Evolutionary conservation across 2,329 filamentous ascomycete genomes (phyloP).

Genomic region (Annulohypoxylon truncatum): DNA sequence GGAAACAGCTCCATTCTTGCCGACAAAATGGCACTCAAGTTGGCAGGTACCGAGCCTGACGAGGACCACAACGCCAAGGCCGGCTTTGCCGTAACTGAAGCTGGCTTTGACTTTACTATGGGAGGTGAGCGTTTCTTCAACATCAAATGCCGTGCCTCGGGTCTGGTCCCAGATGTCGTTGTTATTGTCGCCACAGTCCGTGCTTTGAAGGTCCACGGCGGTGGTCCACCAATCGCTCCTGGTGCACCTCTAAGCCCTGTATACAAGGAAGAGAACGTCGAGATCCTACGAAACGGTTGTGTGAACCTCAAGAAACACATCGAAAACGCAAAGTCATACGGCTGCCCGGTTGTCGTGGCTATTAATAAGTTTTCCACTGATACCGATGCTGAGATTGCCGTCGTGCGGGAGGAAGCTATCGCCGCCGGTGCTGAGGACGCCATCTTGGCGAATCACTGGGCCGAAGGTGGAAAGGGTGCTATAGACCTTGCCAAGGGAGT

Average conservation of each 20-base stretch:
- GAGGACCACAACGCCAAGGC: slow-evolving; percentile 85
- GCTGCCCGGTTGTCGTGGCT: slow-evolving; percentile 93
- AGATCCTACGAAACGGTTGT: slow-evolving; percentile 88
- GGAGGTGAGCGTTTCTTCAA: slow-evolving; percentile 99
- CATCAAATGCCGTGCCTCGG: slow-evolving; percentile 97
- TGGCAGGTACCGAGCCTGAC: slow-evolving; percentile 91
- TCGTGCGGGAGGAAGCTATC: slow-evolving; percentile 90
- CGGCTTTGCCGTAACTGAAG: slow-evolving; percentile 95
- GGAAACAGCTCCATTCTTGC: slow-evolving; percentile 95
- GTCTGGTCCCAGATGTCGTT: slow-evolving; percentile 90
- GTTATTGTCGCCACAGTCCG: slow-evolving; percentile 96
- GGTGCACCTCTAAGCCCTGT: slow-evolving; percentile 87
- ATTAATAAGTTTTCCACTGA: slow-evolving; percentile 98
- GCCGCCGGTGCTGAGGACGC: slow-evolving; percentile 94
- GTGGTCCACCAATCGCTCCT: slow-evolving; percentile 91
- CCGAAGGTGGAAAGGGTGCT: slow-evolving; percentile 90
- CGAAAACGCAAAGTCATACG: slow-evolving; percentile 86
- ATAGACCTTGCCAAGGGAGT: slow-evolving; percentile 89
- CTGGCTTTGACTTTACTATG: slow-evolving; percentile 99
- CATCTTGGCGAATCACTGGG: slow-evolving; percentile 95
- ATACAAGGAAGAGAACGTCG: slow-evolving; percentile 93
- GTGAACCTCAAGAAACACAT: slow-evolving; percentile 97
- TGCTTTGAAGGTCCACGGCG: slow-evolving; percentile 96
- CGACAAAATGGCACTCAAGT: slow-evolving; percentile 94
- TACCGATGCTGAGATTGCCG: slow-evolving; percentile 89